A percentile compares a stretch with the other conserved stretches of the same genome.
These are phyloP conservation scores for Coniophora puteana DNA, from an alignment of 1,284 basidiomycete genomes.

Conservation along the genomic window DNA sequence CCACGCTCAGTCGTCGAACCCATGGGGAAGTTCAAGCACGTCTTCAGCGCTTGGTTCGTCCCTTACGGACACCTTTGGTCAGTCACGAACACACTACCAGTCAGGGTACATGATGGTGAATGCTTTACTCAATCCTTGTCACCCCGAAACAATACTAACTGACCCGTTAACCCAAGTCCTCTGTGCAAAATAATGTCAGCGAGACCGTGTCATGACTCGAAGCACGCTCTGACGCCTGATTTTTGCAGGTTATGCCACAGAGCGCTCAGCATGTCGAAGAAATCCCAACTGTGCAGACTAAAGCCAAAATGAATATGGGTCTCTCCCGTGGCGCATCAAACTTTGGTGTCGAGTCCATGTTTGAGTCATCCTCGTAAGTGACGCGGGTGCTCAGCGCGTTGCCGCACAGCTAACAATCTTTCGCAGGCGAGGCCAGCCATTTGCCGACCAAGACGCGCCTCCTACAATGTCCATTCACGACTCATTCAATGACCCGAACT, in stretches of 20 bases:
- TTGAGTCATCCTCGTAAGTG: constrained; percentile 65
- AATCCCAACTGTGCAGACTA: constrained; percentile 64
- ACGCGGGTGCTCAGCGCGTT: too few species aligned
- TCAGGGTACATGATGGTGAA: constrained; percentile 71
- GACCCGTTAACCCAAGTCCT: constrained; percentile 38
- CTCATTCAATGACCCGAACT: constrained; percentile 52
- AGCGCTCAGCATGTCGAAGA: constrained; percentile 63
- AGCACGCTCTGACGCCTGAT: not conserved
- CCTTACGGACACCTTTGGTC: constrained; percentile 52
- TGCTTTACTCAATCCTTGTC: constrained; percentile 8
- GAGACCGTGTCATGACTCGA: not conserved
- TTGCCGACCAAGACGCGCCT: constrained; percentile 71
- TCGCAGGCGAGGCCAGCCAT: constrained; percentile 50
- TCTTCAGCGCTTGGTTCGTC: constrained; percentile 19
- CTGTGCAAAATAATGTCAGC: constrained; percentile 53
- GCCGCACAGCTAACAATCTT: too few species aligned
- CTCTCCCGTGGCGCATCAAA: constrained; percentile 59
- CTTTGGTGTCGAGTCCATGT: constrained; percentile 79
- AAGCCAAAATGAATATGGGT: constrained; percentile 70
- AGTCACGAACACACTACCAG: constrained; percentile 71
- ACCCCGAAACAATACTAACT: constrained; percentile 3
- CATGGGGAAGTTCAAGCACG: constrained; percentile 23
- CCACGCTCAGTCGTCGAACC: constrained; percentile 18
- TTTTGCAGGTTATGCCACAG: constrained; percentile 46
- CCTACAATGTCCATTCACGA: constrained; percentile 68